Evolutionary conservation across 441 rosid species (phyloP).

Genomic region (Isatis lusitanica): DNA sequence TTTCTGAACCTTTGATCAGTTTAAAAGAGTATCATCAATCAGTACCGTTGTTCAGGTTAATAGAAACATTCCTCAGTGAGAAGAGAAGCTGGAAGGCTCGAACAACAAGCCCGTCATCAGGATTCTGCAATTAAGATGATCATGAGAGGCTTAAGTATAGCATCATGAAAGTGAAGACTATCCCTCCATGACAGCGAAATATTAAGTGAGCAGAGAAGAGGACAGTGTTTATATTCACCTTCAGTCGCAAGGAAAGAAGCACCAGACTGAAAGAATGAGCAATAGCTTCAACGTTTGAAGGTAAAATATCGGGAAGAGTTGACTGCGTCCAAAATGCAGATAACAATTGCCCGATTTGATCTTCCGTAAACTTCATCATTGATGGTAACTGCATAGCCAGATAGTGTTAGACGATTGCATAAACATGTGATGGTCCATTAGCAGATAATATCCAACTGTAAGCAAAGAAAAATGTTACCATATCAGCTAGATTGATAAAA

Average conservation of each 20-base stretch:
- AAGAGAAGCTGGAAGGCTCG: slow-evolving; percentile 86
- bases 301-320: slow-evolving; percentile 70
- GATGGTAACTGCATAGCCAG: slow-evolving; percentile 62
- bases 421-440: not conserved
- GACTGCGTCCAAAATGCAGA: slow-evolving; percentile 96
- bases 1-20: not conserved
- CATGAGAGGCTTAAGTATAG: not conserved
- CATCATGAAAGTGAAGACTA: not conserved
- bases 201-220: not conserved
- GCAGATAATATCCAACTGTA: not conserved
- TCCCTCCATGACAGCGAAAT: not conserved
- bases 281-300: slow-evolving; percentile 89
- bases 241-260: slow-evolving; percentile 69
- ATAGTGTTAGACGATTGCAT: slow-evolving; percentile 19
- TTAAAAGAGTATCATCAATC: slow-evolving; percentile 20
- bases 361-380: slow-evolving; percentile 78
- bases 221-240: slow-evolving; percentile 47
- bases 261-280: slow-evolving; percentile 77
- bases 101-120: slow-evolving; percentile 55
- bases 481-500: slow-evolving; percentile 48
- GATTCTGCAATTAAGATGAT: slow-evolving; percentile 53
- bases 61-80: slow-evolving; percentile 58
- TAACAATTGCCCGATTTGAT: slow-evolving; percentile 82
- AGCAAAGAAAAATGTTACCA: slow-evolving; percentile 37
- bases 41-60: slow-evolving; percentile 67